Conservation (phyloP, 192 early-diverging fungal species). For the Gonapodya sp. region DNA sequence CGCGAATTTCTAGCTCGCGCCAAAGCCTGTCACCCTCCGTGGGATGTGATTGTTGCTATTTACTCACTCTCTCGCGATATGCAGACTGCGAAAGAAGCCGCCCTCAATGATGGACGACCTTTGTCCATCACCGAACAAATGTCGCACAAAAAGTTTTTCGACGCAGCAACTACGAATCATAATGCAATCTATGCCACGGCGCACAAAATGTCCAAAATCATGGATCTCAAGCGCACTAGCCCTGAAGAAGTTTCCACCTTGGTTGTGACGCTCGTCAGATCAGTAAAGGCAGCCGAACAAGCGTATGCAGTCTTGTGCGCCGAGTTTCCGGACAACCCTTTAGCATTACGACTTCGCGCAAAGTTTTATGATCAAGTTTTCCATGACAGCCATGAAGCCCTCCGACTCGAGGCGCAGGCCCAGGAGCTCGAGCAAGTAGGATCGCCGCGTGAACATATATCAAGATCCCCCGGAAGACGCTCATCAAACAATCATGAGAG, state of each 20-base stretch:
- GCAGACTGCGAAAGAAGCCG: neutral
- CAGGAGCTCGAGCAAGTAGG: neutral
- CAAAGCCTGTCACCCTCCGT: neutral
- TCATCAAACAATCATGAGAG: too few species aligned
- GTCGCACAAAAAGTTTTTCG: slow-evolving; percentile 4
- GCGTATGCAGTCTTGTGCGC: neutral
- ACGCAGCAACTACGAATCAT: neutral
- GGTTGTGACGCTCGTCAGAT: neutral
- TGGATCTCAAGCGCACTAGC: neutral
- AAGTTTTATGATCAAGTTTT: neutral
- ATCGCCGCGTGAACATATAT: neutral
- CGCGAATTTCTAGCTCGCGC: neutral
- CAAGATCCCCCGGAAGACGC: neutral
- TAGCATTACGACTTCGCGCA: neutral
- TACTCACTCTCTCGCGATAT: neutral
- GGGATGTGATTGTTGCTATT: neutral
- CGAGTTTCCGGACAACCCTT: neutral
- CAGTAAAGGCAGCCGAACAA: neutral
- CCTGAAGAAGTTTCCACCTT: neutral
- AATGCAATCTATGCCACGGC: neutral
- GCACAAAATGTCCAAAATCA: neutral
- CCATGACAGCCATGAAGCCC: neutral
- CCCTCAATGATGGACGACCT: neutral
- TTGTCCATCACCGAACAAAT: neutral
- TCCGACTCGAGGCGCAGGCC: neutral